phyloP scores from a whole-genome alignment of 1,284 basidiomycete genomes.

The Leccinum subrobustum region DNA sequence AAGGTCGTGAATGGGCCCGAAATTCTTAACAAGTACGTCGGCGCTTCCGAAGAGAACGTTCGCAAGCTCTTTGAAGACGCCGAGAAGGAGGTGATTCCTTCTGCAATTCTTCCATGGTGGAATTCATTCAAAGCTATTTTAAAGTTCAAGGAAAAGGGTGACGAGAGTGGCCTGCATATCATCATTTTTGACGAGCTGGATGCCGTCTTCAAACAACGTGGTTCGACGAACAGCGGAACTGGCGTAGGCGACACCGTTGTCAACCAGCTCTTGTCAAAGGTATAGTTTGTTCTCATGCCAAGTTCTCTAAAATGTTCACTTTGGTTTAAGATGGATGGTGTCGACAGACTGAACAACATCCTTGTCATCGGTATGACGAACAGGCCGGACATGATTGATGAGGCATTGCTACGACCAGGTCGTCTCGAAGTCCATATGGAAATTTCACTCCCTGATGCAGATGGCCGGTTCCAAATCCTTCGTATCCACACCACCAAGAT shows the following conservation, averaged over 20 bases:
- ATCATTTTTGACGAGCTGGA: constrained; percentile 99
- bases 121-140: not conserved
- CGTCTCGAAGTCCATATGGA: constrained; percentile 99
- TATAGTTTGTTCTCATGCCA: constrained; percentile 23
- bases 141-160: constrained; percentile 97
- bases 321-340: constrained; percentile 88
- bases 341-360: constrained; percentile 99
- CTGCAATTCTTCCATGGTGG: not conserved
- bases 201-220: constrained; percentile 98
- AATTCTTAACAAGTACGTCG: constrained; percentile 96
- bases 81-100: constrained; percentile 80
- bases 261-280: constrained; percentile 98
- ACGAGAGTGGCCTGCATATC: constrained; percentile 97
- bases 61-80: constrained; percentile 97
- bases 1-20: constrained; percentile 99
- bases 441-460: constrained; percentile 94
- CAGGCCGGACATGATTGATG: constrained; percentile 98
- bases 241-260: constrained; percentile 99
- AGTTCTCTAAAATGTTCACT: not conserved
- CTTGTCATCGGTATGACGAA: constrained; percentile 99
- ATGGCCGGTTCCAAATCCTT: constrained; percentile 91
- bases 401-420: constrained; percentile 94
- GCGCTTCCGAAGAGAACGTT: constrained; percentile 98
- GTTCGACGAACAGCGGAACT: constrained; percentile 85
- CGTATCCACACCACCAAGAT: constrained; percentile 96